Conservation (phyloP, 2,329 filamentous ascomycete species). For the Chrysoporthe austroafricana region DNA sequence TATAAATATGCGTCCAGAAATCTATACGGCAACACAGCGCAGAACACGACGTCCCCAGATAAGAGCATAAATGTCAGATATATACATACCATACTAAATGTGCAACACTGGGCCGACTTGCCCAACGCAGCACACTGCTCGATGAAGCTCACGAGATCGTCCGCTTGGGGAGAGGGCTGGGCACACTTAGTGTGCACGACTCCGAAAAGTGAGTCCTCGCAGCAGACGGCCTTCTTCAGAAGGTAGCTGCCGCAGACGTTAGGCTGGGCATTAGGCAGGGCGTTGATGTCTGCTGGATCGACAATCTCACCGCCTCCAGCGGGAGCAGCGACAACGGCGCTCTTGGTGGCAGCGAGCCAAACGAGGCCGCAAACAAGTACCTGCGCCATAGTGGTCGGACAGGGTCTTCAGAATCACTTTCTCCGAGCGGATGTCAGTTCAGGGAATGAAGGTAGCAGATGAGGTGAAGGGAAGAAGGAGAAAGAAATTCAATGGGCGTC, state of each 20-base stretch:
- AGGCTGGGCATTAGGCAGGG: neutral
- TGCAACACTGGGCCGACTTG: slow-evolving; percentile 10
- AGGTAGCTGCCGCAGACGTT: neutral
- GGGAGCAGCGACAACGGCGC: neutral
- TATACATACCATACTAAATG: slow-evolving; percentile 7
- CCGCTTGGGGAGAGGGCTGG: neutral
- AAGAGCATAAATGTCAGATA: neutral
- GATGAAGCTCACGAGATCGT: neutral
- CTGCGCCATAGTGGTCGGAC: neutral
- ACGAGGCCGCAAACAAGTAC: neutral
- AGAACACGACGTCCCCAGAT: neutral
- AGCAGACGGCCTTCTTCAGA: slow-evolving; percentile 11
- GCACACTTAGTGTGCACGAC: slow-evolving; percentile 8
- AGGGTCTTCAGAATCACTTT: neutral
- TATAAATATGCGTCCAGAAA: too few relatives aligned
- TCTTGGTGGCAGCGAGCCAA: neutral
- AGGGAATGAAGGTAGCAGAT: neutral
- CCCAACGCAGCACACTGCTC: neutral
- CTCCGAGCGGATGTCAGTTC: neutral
- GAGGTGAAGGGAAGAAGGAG: neutral
- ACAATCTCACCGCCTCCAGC: neutral
- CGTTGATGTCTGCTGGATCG: neutral
- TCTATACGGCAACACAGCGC: neutral
- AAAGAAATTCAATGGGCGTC: neutral
- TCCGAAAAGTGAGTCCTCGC: neutral